Conservation (phyloP, 2,329 filamentous ascomycete species). For the Hawksworthiomyces lignivorus region DNA sequence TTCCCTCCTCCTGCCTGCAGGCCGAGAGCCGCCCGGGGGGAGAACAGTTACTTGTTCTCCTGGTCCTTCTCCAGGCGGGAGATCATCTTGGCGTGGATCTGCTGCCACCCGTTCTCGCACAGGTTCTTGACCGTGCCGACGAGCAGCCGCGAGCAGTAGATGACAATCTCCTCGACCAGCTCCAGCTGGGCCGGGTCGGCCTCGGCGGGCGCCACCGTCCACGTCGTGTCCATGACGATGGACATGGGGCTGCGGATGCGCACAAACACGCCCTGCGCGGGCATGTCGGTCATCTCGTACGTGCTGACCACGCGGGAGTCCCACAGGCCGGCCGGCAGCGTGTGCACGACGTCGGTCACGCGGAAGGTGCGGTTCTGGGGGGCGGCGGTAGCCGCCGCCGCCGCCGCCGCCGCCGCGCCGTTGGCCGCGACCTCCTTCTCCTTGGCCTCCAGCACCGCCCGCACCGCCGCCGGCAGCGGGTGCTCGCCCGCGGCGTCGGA, state of each 20-base stretch:
- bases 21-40: too few species aligned
- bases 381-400: too few species aligned
- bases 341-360: constrained; percentile 42
- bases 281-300: constrained; percentile 45
- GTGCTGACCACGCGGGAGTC: constrained; percentile 45
- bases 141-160: constrained; percentile 43
- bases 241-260: constrained; percentile 43
- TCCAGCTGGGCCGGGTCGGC: constrained; percentile 25
- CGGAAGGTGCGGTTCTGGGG: constrained; percentile 28
- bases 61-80: constrained; percentile 25
- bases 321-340: constrained; percentile 48
- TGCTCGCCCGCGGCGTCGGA: constrained; percentile 13
- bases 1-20: background rate
- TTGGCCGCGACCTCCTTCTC: background rate
- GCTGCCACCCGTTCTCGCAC: constrained; percentile 42
- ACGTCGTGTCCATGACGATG: constrained; percentile 46
- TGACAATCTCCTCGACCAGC: constrained; percentile 42
- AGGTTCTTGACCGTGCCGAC: constrained; percentile 41
- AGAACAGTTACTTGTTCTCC: too few species aligned
- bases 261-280: constrained; percentile 40
- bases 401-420: too few species aligned
- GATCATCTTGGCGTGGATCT: constrained; percentile 43
- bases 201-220: constrained; percentile 29
- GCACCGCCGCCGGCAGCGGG: constrained; percentile 12
- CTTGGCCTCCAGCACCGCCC: constrained; percentile 3